These are phyloP conservation scores for Beauveria medogensis DNA, from an alignment of 2,329 filamentous ascomycete species.

Conservation along the genomic window DNA sequence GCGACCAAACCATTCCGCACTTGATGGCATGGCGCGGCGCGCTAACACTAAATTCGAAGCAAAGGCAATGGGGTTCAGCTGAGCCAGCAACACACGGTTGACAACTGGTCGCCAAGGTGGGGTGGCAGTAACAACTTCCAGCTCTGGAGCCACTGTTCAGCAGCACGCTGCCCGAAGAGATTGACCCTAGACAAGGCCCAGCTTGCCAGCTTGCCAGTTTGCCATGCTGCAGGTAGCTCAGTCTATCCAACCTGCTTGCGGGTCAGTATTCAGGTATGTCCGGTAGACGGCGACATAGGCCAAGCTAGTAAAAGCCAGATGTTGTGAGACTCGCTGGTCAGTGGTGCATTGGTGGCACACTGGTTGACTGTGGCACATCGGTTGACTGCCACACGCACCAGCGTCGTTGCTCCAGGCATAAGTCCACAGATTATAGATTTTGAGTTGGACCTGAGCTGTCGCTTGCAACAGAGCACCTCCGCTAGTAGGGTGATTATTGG, in stretches of 20 bases:
- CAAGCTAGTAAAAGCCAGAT: neutral
- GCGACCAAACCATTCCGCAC: conserved; percentile 9
- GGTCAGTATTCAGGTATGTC: neutral
- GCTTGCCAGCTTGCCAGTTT: neutral
- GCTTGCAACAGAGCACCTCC: conserved; percentile 5
- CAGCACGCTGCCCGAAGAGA: neutral
- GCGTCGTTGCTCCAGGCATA: neutral
- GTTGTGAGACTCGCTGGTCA: conserved; percentile 2
- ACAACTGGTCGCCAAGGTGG: conserved; percentile 6
- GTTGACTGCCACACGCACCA: neutral
- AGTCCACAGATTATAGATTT: neutral
- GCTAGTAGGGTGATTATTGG: conserved; percentile 5
- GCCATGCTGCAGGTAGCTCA: neutral
- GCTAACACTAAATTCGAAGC: conserved; percentile 6
- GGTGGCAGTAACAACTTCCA: conserved; percentile 8
- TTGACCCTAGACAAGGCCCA: neutral
- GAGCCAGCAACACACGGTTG: conserved; percentile 10
- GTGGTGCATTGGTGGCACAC: neutral
- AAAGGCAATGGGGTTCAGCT: conserved; percentile 11
- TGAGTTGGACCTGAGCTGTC: conserved; percentile 2
- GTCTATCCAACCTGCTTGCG: neutral
- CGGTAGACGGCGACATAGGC: neutral
- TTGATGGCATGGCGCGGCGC: conserved; percentile 7
- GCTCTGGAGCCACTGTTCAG: conserved; percentile 4
- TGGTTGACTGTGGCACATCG: too few relatives aligned